Conservation (phyloP, 805 yeast species). For the Ogataea zsoltii region DNA sequence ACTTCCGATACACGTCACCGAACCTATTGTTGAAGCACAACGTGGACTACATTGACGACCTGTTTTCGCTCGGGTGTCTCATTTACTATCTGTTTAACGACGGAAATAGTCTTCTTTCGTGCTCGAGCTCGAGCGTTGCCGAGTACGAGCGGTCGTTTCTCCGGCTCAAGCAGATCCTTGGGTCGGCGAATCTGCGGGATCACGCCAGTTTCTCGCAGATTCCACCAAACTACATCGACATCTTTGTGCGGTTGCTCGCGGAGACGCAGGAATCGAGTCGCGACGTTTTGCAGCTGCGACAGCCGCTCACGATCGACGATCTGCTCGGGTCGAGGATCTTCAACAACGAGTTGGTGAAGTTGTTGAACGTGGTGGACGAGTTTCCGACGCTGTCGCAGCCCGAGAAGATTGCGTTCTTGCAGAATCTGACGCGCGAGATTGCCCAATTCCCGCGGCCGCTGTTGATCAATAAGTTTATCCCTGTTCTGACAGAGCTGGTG, state of each 20-base stretch:
- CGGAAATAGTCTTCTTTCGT: slow-evolving; percentile 42
- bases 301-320: slow-evolving; percentile 52
- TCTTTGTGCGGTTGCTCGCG: slow-evolving; percentile 54
- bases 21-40: slow-evolving; percentile 70
- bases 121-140: slow-evolving; percentile 41
- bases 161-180: slow-evolving; percentile 32
- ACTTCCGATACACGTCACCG: slow-evolving; percentile 80
- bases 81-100: slow-evolving; percentile 67
- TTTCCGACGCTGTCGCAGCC: slow-evolving; percentile 68
- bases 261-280: slow-evolving; percentile 39
- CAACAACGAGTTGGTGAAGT: slow-evolving; percentile 78
- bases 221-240: slow-evolving; percentile 54
- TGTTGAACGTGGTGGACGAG: slow-evolving; percentile 80
- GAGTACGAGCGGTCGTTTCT: slow-evolving; percentile 59
- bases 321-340: slow-evolving; percentile 74
- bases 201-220: slow-evolving; percentile 55
- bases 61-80: slow-evolving; percentile 80
- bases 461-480: slow-evolving; percentile 70
- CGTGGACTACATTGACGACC: slow-evolving; percentile 69
- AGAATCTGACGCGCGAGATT: slow-evolving; percentile 56
- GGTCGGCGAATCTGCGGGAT: slow-evolving; percentile 44
- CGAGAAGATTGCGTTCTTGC: slow-evolving; percentile 70
- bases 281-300: slow-evolving; percentile 31
- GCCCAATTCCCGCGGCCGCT: slow-evolving; percentile 59
- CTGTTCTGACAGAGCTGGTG: slow-evolving; percentile 58